phyloP scores from a whole-genome alignment of 306 rosid genomes.

The Malus orientalis region DNA sequence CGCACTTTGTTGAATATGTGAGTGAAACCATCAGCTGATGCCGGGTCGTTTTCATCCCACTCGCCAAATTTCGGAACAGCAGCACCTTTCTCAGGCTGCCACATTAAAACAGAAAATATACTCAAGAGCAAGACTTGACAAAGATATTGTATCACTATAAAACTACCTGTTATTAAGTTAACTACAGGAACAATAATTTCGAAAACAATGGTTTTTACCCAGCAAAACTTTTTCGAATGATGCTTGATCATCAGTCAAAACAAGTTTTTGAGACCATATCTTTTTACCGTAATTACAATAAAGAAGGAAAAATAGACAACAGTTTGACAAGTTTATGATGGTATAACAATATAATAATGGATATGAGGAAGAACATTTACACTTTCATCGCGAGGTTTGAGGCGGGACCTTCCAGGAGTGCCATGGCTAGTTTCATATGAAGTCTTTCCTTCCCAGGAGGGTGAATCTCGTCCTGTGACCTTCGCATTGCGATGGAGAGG shows the following conservation, averaged over 20 bases:
- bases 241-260: background rate
- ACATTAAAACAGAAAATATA: slow-evolving; percentile 8
- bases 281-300: background rate
- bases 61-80: slow-evolving; percentile 97
- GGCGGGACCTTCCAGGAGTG: slow-evolving; percentile 66
- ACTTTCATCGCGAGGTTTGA: slow-evolving; percentile 62
- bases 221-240: background rate
- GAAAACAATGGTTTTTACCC: background rate
- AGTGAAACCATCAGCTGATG: slow-evolving; percentile 80
- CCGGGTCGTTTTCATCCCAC: slow-evolving; percentile 79
- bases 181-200: background rate
- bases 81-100: slow-evolving; percentile 79
- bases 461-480: slow-evolving; percentile 52
- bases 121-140: slow-evolving; percentile 8
- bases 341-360: background rate
- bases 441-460: slow-evolving; percentile 58
- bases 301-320: background rate
- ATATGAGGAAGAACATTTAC: slow-evolving; percentile 37
- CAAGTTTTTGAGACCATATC: background rate
- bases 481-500: slow-evolving; percentile 76
- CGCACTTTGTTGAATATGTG: slow-evolving; percentile 76
- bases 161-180: background rate
- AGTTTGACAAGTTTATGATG: background rate
- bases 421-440: slow-evolving; percentile 62
- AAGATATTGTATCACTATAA: background rate